phyloP scores from a whole-genome alignment of 2,329 filamentous ascomycete species.

The Pseudocercospora cruenta region DNA sequence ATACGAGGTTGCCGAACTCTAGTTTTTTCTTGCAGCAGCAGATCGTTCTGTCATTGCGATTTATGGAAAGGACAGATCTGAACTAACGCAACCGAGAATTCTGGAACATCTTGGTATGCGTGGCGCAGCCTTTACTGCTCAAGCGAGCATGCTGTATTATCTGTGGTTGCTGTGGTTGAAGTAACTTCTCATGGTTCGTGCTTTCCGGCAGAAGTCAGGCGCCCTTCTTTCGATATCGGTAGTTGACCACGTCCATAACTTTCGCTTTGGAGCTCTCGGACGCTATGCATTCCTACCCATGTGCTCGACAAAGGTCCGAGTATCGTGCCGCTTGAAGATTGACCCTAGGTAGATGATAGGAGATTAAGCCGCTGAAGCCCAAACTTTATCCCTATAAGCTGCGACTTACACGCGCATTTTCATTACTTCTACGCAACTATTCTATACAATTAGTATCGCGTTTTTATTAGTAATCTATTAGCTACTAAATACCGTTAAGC shows the following conservation, averaged over 20 bases:
- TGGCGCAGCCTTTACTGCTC: neutral
- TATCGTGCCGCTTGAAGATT: neutral
- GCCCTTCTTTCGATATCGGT: neutral
- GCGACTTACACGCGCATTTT: no score
- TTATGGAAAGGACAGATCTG: neutral
- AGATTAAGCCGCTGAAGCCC: no score
- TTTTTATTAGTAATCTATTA: no score
- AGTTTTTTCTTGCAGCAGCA: neutral
- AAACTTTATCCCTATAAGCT: no score
- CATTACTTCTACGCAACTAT: no score
- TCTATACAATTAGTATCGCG: no score
- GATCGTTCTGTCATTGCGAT: neutral
- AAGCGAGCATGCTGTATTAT: neutral
- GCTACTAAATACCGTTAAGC: no score
- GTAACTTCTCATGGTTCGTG: neutral
- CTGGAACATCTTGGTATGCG: neutral
- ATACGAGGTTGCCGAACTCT: slow-evolving; percentile 3
- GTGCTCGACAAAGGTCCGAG: neutral
- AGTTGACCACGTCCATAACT: neutral
- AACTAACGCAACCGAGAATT: neutral
- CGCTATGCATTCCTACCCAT: neutral
- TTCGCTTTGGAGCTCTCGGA: neutral
- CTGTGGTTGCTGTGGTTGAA: neutral
- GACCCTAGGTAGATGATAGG: no score
- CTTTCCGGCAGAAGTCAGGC: neutral